These are phyloP conservation scores for Aspergillaceae sp. DNA, from an alignment of 2,329 filamentous ascomycete species.

Conservation along the genomic window DNA sequence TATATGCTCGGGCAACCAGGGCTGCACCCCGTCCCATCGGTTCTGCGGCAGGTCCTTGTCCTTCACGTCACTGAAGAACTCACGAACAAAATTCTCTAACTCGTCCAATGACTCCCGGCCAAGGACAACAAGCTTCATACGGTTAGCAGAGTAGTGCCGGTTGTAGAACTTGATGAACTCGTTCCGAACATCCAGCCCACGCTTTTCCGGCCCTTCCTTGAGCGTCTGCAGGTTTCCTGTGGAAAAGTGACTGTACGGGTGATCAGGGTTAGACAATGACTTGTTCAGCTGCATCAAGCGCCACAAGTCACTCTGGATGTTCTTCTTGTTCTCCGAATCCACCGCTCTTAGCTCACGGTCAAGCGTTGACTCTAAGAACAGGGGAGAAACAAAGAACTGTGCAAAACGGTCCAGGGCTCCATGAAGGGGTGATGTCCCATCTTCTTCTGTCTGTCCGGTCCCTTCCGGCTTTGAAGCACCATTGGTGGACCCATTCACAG, in stretches of 20 bases:
- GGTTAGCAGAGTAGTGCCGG: constrained; percentile 83
- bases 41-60: constrained; percentile 70
- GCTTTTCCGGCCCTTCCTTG: constrained; percentile 69
- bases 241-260: constrained; percentile 85
- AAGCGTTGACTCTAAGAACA: constrained; percentile 76
- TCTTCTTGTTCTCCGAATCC: constrained; percentile 97
- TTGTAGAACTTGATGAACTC: constrained; percentile 90
- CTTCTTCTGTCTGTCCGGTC: constrained; percentile 2
- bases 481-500: constrained; percentile 19
- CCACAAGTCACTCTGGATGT: constrained; percentile 84
- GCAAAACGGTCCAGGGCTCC: constrained; percentile 85
- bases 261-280: constrained; percentile 73
- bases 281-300: constrained; percentile 81
- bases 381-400: constrained; percentile 82
- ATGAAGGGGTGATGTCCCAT: constrained; percentile 53
- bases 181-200: constrained; percentile 74
- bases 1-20: constrained; percentile 53
- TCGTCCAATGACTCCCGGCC: constrained; percentile 75
- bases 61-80: constrained; percentile 70
- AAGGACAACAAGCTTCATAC: constrained; percentile 84
- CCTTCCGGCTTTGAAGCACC: constrained; percentile 11
- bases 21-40: constrained; percentile 56
- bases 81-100: constrained; percentile 71
- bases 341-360: constrained; percentile 83
- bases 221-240: constrained; percentile 82